Conservation (phyloP, 495 filamentous ascomycete genomes). For the Terfezia claveryi region DNA sequence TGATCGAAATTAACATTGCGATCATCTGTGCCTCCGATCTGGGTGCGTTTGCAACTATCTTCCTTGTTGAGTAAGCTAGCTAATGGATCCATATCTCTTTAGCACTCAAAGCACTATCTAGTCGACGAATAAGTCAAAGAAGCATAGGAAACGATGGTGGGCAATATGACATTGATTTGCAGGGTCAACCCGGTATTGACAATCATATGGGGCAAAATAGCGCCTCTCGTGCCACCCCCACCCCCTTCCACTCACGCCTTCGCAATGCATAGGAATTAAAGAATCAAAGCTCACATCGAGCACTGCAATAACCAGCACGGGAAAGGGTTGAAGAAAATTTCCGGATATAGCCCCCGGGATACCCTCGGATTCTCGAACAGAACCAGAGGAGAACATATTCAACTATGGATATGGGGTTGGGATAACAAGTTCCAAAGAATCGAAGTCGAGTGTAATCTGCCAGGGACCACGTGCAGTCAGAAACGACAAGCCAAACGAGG, state of each 20-base stretch:
- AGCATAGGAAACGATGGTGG: neutral
- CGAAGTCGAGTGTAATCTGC: no score
- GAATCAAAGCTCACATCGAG: no score
- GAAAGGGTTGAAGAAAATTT: no score
- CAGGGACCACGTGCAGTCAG: neutral
- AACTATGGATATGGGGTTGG: neutral
- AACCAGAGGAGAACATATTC: no score
- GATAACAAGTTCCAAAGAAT: neutral
- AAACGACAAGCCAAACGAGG: neutral
- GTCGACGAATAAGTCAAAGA: neutral
- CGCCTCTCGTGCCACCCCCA: neutral
- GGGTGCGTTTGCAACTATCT: conserved; percentile 10
- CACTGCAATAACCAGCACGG: no score
- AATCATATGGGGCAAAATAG: neutral
- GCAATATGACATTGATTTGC: neutral
- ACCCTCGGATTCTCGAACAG: no score
- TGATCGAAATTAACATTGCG: conserved; percentile 21
- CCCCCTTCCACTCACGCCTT: no score
- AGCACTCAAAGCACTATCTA: neutral
- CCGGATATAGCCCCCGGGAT: no score
- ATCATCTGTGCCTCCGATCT: conserved; percentile 20
- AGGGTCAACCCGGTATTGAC: neutral
- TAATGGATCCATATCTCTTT: neutral
- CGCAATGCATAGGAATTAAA: no score
- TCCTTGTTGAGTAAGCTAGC: neutral